A percentile compares a stretch with the other conserved stretches of the same genome.
These are phyloP conservation scores for Leccinum olivaceopallidum DNA, from an alignment of 768 basidiomycete genomes.

Conservation along the genomic window DNA sequence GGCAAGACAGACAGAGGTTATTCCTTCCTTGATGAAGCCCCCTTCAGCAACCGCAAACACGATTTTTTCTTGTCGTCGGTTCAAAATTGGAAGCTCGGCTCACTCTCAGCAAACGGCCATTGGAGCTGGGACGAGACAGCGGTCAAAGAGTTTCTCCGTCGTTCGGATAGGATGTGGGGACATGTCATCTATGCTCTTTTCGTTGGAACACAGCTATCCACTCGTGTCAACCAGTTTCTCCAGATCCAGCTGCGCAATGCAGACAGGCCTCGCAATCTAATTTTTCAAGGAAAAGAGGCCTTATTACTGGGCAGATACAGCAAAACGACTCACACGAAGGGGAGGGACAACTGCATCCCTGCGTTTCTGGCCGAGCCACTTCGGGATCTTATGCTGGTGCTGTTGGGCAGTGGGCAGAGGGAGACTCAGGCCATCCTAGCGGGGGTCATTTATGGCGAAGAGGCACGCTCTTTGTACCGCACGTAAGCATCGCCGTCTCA, in stretches of 20 bases:
- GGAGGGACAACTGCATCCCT: constrained; percentile 1
- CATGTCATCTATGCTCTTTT: constrained; percentile 1
- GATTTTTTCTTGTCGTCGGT: neutral
- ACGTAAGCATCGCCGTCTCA: neutral
- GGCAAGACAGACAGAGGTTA: neutral
- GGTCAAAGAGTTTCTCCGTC: neutral
- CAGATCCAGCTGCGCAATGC: constrained; percentile 8
- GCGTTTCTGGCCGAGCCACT: neutral
- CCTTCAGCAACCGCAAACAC: neutral
- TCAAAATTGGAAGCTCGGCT: neutral
- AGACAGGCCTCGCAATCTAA: neutral
- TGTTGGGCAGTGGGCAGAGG: constrained; percentile 5
- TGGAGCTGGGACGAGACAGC: neutral
- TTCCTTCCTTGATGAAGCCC: constrained; percentile 2
- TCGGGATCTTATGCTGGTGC: neutral
- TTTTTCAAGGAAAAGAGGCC: constrained; percentile 5
- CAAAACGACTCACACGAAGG: constrained; percentile 4
- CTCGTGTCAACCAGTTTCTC: constrained; percentile 1
- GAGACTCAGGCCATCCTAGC: constrained; percentile 10
- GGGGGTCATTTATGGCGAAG: neutral
- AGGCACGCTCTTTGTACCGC: neutral
- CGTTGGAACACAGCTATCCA: constrained; percentile 4
- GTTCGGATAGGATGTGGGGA: constrained; percentile 1
- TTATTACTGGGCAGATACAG: constrained; percentile 4
- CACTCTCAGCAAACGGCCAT: neutral